Base-by-base conservation (phyloP, 108 stramenopile genomes). In the Fragilariopsis cylindrus region DNA sequence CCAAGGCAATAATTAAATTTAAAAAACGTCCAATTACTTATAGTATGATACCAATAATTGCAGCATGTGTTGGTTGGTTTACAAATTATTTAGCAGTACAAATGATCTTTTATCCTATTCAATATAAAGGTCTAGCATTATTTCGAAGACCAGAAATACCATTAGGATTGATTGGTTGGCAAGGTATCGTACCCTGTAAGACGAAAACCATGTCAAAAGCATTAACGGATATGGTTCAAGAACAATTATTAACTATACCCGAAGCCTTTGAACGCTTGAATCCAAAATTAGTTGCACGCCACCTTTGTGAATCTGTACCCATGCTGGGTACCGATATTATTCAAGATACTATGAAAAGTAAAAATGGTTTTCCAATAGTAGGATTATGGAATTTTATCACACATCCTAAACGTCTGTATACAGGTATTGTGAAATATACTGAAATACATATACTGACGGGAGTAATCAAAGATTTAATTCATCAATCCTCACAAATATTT, bases 1-100 rank as follows among this genome's bases (percentile, higher is more conserved):
- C 56, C 52, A 72, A 66, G 5, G 79, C 73, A 0, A 69, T 57
- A 21, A 11, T 16, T 5, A 90, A 90, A 76, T 92, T 92, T 70
- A 80, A 76, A 71, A 75, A 85, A 11, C 79, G 86, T 39, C 89
- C 89, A 44, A 71, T 83, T 5, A 88, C 94, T 9, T 93, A 92
- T 63, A 69, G 92, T 52, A 65, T 89, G 42, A 97, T 96, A 56
- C 97, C 97, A 7, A 65, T 87, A 41, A 90, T 95, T 71, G 97
- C 97, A 2, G 95, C 95, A 21, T 79, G 92, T 43, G 97, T 97
- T 4, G 97, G 97, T 16, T 97, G 97, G 97, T 82, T 97, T 70
- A 97, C 97, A 21, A 97, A 97, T 76, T 96, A 82, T 55, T 79
- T 95, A 43, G 93, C 93, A 7, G 95, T 94, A 11, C 91, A 94